phyloP scores from a whole-genome alignment of 768 basidiomycete species.

The Suillus subluteus region DNA sequence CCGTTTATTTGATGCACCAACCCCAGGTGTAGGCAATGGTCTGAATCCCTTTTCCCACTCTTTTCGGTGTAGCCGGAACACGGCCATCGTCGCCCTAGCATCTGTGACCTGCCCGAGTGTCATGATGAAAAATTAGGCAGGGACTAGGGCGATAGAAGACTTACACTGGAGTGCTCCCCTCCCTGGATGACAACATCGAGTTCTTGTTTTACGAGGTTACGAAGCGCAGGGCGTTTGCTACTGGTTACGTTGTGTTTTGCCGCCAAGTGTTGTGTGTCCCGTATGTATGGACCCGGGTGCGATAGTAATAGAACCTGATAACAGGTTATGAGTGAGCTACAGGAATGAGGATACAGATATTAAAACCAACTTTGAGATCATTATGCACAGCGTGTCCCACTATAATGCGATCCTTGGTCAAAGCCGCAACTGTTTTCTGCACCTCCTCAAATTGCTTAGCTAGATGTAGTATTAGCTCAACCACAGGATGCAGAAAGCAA shows the following conservation, averaged over 20 bases:
- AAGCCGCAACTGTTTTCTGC: constrained; percentile 74
- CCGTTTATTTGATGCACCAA: constrained; percentile 19
- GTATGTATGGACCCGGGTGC: constrained; percentile 62
- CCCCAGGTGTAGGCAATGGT: not conserved
- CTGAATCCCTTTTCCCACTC: constrained; percentile 71
- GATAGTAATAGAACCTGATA: constrained; percentile 67
- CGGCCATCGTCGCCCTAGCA: constrained; percentile 93
- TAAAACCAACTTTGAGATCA: constrained; percentile 68
- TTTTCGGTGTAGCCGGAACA: constrained; percentile 81
- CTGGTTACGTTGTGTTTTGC: constrained; percentile 62
- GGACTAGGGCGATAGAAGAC: constrained; percentile 29
- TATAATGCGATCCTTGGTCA: constrained; percentile 78
- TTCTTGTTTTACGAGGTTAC: constrained; percentile 79
- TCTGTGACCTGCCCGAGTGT: constrained; percentile 71
- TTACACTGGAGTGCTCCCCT: constrained; percentile 90
- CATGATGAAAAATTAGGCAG: constrained; percentile 6
- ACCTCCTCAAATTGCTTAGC: constrained; percentile 81
- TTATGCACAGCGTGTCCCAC: constrained; percentile 92
- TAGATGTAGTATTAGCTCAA: constrained; percentile 28
- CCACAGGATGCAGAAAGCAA: not conserved
- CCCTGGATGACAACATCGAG: constrained; percentile 79
- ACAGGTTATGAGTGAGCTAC: not conserved
- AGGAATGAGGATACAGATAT: not conserved
- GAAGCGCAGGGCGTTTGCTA: constrained; percentile 72
- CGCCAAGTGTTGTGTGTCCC: constrained; percentile 73